Percentiles rank a stretch among this genome's conserved stretches.
Evolutionary conservation across 2,329 filamentous ascomycete species (phyloP).

Genomic region (Colletotrichum spaethianum): DNA sequence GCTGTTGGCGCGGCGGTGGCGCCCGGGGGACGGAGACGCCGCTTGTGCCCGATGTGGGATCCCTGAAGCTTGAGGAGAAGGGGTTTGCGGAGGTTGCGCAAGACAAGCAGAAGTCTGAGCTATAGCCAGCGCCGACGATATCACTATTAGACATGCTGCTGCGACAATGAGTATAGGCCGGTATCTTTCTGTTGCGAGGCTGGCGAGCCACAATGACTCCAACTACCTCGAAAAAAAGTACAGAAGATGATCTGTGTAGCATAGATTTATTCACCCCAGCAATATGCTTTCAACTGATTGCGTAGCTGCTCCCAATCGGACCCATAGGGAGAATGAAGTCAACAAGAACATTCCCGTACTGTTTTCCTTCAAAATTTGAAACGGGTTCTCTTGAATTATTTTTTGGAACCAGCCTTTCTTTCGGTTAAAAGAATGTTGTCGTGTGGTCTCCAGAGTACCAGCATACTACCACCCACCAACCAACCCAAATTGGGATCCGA

Average conservation of each 20-base stretch:
- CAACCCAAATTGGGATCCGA: background rate
- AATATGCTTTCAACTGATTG: background rate
- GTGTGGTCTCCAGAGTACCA: background rate
- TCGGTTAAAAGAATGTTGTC: background rate
- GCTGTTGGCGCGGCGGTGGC: constrained; percentile 47
- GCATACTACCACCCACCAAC: background rate
- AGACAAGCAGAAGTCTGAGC: constrained; percentile 48
- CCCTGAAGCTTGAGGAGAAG: constrained; percentile 66
- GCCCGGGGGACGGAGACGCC: constrained; percentile 62
- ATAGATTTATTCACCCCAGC: background rate
- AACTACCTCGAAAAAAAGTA: background rate
- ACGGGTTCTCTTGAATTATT: background rate
- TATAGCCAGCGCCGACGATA: background rate
- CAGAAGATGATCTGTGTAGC: no score
- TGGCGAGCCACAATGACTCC: background rate
- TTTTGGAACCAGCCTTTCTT: background rate
- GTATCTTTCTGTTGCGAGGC: background rate
- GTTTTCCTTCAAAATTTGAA: no score
- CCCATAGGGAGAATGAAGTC: background rate
- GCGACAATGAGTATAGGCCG: no score
- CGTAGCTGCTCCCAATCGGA: background rate
- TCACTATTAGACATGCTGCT: background rate
- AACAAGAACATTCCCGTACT: background rate
- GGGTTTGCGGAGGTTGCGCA: constrained; percentile 62
- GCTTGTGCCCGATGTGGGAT: constrained; percentile 61